phyloP scores from a whole-genome alignment of 768 basidiomycete genomes.

The Rhizopogon vinicolor region DNA sequence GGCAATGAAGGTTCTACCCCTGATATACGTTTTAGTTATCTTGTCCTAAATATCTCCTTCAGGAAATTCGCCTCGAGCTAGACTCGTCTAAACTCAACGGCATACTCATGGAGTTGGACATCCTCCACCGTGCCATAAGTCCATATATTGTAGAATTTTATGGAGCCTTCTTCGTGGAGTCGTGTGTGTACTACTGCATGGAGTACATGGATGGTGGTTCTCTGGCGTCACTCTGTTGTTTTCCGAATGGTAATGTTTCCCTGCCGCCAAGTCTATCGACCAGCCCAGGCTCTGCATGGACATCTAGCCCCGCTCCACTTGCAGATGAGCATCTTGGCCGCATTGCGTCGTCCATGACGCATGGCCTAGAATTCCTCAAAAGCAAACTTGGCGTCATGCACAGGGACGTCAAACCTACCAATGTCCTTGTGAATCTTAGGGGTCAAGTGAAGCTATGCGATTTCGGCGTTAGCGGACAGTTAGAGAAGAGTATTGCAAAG shows the following conservation, averaged over 20 bases:
- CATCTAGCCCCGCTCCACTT: conserved; percentile 34
- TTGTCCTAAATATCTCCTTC: conserved; percentile 6
- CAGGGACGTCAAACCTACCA: conserved; percentile 89
- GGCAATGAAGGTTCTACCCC: conserved; percentile 89
- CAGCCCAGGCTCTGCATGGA: conserved; percentile 29
- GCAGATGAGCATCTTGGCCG: conserved; percentile 79
- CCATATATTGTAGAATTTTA: conserved; percentile 97
- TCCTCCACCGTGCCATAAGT: conserved; percentile 88
- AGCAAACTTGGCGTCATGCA: conserved; percentile 89
- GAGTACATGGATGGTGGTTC: conserved; percentile 99
- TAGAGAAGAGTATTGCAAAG: conserved; percentile 93
- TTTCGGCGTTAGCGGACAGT: conserved; percentile 97
- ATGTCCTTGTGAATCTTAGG: conserved; percentile 83
- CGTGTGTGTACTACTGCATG: conserved; percentile 99
- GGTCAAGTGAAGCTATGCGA: conserved; percentile 95
- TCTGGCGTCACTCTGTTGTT: conserved; percentile 68
- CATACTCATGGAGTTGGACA: conserved; percentile 98
- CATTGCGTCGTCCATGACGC: conserved; percentile 78
- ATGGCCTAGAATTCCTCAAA: conserved; percentile 92
- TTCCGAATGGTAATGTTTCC: conserved; percentile 34
- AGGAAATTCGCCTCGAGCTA: conserved; percentile 98
- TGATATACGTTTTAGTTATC: conserved; percentile 4
- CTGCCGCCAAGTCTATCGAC: conserved; percentile 28
- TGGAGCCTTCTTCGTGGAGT: conserved; percentile 98
- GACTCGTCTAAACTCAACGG: conserved; percentile 91